Conservation (phyloP, 805 yeast species). For the Saturnispora besseyi region DNA sequence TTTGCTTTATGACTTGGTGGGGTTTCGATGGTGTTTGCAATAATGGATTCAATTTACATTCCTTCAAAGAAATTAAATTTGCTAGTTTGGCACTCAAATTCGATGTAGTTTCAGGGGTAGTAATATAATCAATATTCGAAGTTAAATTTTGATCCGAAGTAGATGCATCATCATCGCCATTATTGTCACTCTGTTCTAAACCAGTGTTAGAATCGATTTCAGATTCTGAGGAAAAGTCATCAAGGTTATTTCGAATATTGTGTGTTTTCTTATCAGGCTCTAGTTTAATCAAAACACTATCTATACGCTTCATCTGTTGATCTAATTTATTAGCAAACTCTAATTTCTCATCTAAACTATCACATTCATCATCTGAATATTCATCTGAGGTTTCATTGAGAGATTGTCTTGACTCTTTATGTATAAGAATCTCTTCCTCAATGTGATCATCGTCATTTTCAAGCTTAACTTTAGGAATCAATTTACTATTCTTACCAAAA, state of each 20-base stretch:
- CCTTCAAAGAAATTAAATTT: not conserved
- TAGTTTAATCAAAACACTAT: not conserved
- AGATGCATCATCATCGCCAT: not conserved
- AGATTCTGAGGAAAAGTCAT: not conserved
- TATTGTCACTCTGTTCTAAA: not conserved
- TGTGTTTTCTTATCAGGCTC: not conserved
- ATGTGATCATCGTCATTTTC: not conserved
- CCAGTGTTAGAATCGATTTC: not conserved
- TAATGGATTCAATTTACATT: not conserved
- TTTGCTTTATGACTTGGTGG: not conserved
- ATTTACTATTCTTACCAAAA: not conserved
- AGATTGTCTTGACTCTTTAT: not conserved
- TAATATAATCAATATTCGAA: not conserved
- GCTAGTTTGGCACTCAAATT: not conserved
- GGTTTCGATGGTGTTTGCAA: not conserved
- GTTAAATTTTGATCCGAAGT: not conserved
- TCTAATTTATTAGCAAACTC: not conserved
- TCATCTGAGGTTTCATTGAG: not conserved
- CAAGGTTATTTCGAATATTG: not conserved
- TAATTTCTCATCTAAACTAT: not conserved
- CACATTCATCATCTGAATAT: not conserved
- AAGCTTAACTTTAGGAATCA: not conserved
- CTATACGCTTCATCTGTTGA: not conserved
- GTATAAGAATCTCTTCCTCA: not conserved
- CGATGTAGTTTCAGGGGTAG: not conserved